Base-by-base conservation (phyloP, 129 eudicot species). In the Tagetes erecta region DNA sequence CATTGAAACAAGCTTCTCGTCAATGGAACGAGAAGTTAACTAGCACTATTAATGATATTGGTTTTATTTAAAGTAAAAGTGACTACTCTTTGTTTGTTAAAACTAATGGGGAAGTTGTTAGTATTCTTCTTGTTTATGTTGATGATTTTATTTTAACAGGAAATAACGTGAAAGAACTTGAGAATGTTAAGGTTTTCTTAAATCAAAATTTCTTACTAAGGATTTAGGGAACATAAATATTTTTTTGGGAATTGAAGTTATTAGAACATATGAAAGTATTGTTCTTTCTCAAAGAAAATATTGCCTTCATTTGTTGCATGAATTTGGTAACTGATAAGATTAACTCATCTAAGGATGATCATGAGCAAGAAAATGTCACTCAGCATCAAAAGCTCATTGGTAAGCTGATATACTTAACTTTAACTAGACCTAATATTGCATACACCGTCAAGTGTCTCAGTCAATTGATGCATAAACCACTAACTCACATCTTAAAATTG, bases 51-150 rank as follows among this genome's bases (percentile, higher is more conserved):
- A 20, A 20, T 20, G 27, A 20, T 20, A 20, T 20, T 20, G 52
- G 14, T 1, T 47, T 47, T 2, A 0, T 0, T 0, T 3, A 47
- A 8, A 47, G 52, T 3, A 47, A 47, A 10, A 9, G 3, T 47
- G 14, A 47, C 11, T 47, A 47, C 2, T 47, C 52, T 1, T 8
- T 47, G n/a, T 47, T 47, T 6, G 2, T 47, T 0, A 47, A 10
- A 1, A 1, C 13, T 1, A 10, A 0, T 1, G 3, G 3, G 2
- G 2, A 13, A 1, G 14, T 8, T 0, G 1, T 47, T 0, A 47
- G 3, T 47, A 0, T 47, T 1, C 11, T 47, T 1, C 4, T 47
- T 0, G 14, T 47, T 2, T 47, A 47, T 8, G 14, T 47, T 8
- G 52, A 47, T 47, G 52, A 47, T 2, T 8, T 47, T 8, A 47